Evolutionary conservation across 2,329 filamentous ascomycete genomes (phyloP).

Genomic region (Aspergillus pseudoviridinutans): DNA sequence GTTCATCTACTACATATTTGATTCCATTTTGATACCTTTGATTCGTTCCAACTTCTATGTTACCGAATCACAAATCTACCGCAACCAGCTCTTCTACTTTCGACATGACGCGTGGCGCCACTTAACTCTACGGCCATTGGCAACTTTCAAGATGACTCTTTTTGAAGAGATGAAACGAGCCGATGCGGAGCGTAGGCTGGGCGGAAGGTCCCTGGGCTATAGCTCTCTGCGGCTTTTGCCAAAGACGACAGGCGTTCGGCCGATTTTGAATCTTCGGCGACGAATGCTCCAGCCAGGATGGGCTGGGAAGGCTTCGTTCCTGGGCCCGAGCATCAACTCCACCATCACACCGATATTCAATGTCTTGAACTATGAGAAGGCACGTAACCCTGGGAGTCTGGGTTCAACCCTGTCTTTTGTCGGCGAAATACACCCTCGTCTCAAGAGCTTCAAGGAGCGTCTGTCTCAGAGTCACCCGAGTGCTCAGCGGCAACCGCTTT

Average conservation of each 20-base stretch:
- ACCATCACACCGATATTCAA: conserved; percentile 71
- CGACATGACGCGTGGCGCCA: conserved; percentile 87
- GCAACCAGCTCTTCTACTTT: conserved; percentile 85
- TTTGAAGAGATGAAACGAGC: conserved; percentile 69
- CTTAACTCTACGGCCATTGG: conserved; percentile 69
- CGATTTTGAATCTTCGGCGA: conserved; percentile 81
- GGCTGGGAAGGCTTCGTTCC: conserved; percentile 47
- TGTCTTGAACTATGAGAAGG: conserved; percentile 72
- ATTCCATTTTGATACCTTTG: conserved; percentile 84
- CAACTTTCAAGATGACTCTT: conserved; percentile 64
- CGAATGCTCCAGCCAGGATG: conserved; percentile 49
- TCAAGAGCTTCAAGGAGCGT: conserved; percentile 63
- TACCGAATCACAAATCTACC: conserved; percentile 79
- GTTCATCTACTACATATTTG: conserved; percentile 87
- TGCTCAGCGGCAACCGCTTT: conserved; percentile 53
- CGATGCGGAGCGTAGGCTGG: conserved; percentile 56
- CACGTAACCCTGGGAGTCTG: conserved; percentile 55
- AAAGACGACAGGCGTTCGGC: conserved; percentile 70
- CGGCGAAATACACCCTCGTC: conserved; percentile 69
- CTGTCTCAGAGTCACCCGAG: conserved; percentile 6
- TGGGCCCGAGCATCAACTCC: conserved; percentile 65
- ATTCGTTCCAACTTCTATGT: conserved; percentile 88
- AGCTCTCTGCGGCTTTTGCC: conserved; percentile 78
- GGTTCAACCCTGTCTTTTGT: conserved; percentile 79
- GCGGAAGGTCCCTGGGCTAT: conserved; percentile 64